Evolutionary conservation across 768 basidiomycete species (phyloP), one percentile per base, ranked within the genome.

Genomic region (Coprinellus aureogranulatus): DNA sequence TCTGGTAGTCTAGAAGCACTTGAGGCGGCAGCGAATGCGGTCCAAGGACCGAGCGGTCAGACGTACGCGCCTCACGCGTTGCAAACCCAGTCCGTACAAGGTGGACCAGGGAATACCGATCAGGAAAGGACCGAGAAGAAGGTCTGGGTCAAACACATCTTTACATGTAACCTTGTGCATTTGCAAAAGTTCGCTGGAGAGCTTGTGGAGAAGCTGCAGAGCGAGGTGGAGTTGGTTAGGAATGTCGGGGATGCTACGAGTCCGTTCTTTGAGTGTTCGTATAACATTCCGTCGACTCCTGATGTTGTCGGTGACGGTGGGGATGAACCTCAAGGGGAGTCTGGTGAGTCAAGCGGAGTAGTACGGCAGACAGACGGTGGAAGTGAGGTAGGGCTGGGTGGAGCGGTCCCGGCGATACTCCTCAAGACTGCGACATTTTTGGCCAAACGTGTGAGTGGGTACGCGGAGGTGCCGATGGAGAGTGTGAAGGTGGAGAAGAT

Each of bases 141-240:
- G 14, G 67, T 67, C 2, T 65, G 46, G 18, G 67, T 76, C 16
- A 70, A 72, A 23, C 82, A 84, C 55, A 58, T 84, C 42, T 84
- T 82, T 60, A 80, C 79, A 0, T 70, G 78, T 20, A 84, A 84
- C 58, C 60, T 68, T 16, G 62, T 65, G n/a, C 30, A 52, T 2
- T 64, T 81, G 45, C 82, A 84, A 61, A 54, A 40, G 46, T 68
- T 70, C 1, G 73, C 81, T 12, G 73, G 72, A 2, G 53, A 45
- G 5, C 61, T 82, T 27, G 65, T 84, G 3, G 62, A 66, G 23
- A 63, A 63, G 14, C 70, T 84, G 14, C 82, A 84, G 62, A 37
- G 67, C 1, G 50, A 67, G 25, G 70, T 76, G 0, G 59, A 72
- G 67, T 34, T 78, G 45, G 51, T 59, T 20, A 60, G 74, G 56